Conservation (phyloP, 805 yeast species). For the Kodamaea neixiangensis region DNA sequence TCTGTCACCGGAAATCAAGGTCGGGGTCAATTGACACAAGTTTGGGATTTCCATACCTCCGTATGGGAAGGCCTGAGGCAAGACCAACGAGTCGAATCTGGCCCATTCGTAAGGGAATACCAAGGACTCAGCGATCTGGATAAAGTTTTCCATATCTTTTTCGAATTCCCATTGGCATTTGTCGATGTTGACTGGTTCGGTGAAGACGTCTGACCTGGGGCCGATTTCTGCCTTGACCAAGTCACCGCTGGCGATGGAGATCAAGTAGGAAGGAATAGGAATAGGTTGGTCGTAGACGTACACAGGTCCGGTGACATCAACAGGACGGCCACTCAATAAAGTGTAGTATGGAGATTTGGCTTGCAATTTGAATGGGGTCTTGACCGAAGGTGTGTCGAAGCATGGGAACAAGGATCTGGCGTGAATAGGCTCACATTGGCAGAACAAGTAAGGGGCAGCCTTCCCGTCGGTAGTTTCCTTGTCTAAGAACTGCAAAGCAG, state of each 20-base stretch:
- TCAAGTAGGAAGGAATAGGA: conserved; percentile 37
- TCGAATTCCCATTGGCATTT: conserved; percentile 39
- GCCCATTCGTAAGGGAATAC: conserved; percentile 37
- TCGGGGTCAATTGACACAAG: conserved; percentile 36
- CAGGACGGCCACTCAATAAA: conserved; percentile 35
- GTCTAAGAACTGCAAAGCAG: conserved; percentile 37
- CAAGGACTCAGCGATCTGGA: conserved; percentile 35
- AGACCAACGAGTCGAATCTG: conserved; percentile 34
- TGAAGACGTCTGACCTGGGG: conserved; percentile 34
- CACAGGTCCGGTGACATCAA: conserved; percentile 14
- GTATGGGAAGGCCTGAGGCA: conserved; percentile 35
- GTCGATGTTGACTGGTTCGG: conserved; percentile 27
- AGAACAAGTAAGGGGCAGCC: conserved; percentile 35
- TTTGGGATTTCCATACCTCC: conserved; percentile 45
- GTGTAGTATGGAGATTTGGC: conserved; percentile 28
- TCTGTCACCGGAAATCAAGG: conserved; percentile 34
- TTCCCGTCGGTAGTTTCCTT: conserved; percentile 26
- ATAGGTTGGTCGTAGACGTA: conserved; percentile 34
- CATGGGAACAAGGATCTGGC: conserved; percentile 40
- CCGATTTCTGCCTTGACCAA: conserved; percentile 32
- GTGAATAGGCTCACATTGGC: conserved; percentile 40
- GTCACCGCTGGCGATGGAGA: conserved; percentile 37
- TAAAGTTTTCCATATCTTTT: conserved; percentile 35
- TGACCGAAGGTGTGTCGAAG: conserved; percentile 38
- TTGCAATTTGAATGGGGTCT: conserved; percentile 26